A percentile compares a stretch with the other conserved stretches of the same genome.
These are phyloP conservation scores for Blastomyces gilchristii DNA, from an alignment of 2,329 filamentous ascomycete genomes.

Conservation along the genomic window DNA sequence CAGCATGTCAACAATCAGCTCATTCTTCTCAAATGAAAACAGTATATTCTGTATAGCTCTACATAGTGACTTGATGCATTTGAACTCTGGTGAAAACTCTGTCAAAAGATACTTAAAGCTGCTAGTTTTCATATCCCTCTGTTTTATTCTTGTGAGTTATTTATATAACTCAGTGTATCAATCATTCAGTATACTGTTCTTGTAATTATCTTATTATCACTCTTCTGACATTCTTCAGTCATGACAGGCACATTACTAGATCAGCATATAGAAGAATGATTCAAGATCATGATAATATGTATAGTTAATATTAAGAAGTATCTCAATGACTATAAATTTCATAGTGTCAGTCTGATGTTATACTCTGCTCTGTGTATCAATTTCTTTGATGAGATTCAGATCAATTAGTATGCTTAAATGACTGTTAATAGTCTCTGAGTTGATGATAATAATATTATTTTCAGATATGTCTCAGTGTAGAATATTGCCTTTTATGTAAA, in stretches of 20 bases:
- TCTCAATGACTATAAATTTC: conserved; percentile 26
- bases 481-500: conserved; percentile 10
- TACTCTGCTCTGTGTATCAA: conserved; percentile 10
- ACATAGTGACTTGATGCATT: too few relatives aligned
- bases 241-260: conserved; percentile 13
- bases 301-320: conserved; percentile 21
- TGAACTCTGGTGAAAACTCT: too few relatives aligned
- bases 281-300: conserved; percentile 26
- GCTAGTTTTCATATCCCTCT: too few relatives aligned
- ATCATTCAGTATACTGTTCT: too few relatives aligned
- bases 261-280: conserved; percentile 24
- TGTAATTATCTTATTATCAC: too few relatives aligned
- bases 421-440: conserved; percentile 10
- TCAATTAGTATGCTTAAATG: conserved; percentile 26
- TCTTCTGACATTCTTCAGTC: too few relatives aligned
- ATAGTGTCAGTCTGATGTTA: conserved; percentile 22
- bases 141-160: too few relatives aligned
- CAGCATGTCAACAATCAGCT: too few relatives aligned
- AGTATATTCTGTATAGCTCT: too few relatives aligned
- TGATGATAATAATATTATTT: conserved; percentile 28
- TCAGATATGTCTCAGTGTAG: conserved; percentile 7
- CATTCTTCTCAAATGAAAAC: too few relatives aligned
- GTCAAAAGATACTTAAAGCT: too few relatives aligned
- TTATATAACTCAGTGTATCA: too few relatives aligned
- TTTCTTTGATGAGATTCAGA: conserved; percentile 20